Base-by-base conservation (phyloP, 225 moss, liverwort and hornwort species). In the Straminergon stramineum region DNA sequence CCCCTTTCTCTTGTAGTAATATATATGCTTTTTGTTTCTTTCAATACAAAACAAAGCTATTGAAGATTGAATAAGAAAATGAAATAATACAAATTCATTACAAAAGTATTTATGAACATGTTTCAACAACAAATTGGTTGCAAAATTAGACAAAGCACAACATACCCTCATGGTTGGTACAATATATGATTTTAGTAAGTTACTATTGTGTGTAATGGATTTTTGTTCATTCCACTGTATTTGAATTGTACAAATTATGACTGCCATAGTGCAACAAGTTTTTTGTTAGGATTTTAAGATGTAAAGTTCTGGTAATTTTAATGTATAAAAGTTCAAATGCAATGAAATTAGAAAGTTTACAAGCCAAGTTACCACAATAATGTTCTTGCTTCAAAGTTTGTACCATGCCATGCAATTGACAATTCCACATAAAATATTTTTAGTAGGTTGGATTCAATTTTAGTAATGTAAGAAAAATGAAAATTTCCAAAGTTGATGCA, bases 271-370 rank as follows among this genome's bases (percentile, higher is more conserved):
- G 41, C 10, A 86, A 86, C 3, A 55, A 16, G 0, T 64, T 88
- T 62, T 1, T 41, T 27, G 2, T 81, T 28, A 76, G 5, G 20
- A n/a, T 18, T 75, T 82, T 18, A 62, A 5, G 0, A 37, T 14
- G 58, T 35, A 1, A 79, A 51, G 3, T 62, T 68, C 0, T 70
- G 0, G 15, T 26, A 4, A 27, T 76, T 69, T 6, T 5, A 48
- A 63, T 34, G 28, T 39, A 13, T 1, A 31, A 5, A 11, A 65
- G 13, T 55, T 87, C 1, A 34, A 26, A 55, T 7, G 10, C 0
- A 0, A 7, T 82, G 4, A 7, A 39, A 57, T 52, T 35, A 27
- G 14, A 2, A 71, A 70, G 17, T 52, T 89, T 84, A 4, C 8
- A 53, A 41, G 53, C 31, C n/a, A 88, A 56, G 1, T 64, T 77